A percentile compares a stretch with the other conserved stretches of the same genome.
Conservation (phyloP, 179 eudicot species). For the Corrigiola litoralis region DNA sequence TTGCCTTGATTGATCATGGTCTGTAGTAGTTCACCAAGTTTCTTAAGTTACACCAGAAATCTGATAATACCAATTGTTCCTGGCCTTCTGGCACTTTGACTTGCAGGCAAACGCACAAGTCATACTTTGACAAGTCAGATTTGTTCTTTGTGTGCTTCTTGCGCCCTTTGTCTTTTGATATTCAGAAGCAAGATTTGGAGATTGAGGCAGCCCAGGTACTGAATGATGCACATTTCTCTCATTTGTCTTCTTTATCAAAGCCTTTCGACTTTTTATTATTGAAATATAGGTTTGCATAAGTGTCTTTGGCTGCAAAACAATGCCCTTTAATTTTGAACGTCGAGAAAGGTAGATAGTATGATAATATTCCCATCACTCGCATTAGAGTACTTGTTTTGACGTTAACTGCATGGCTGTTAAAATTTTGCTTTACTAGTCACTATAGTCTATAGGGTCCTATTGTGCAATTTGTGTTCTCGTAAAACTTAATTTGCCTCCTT, state of each 20-base stretch:
- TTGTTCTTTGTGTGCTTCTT: conserved; percentile 53
- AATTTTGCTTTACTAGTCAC: too few relatives aligned
- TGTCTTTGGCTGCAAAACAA: too few relatives aligned
- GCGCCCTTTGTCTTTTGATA: conserved; percentile 42
- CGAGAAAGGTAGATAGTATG: too few relatives aligned
- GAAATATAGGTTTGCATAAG: not conserved
- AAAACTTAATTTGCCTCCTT: too few relatives aligned
- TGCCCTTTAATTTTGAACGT: too few relatives aligned
- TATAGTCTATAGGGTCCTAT: too few relatives aligned
- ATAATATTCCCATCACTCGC: too few relatives aligned
- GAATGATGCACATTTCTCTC: not conserved
- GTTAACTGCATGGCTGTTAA: too few relatives aligned
- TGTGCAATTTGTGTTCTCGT: too few relatives aligned
- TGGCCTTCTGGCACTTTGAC: conserved; percentile 7
- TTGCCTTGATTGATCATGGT: not conserved
- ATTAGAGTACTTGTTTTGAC: too few relatives aligned
- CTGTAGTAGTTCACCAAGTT: not conserved
- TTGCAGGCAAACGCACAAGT: conserved; percentile 51
- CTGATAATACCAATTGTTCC: conserved; percentile 3
- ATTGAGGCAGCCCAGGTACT: conserved; percentile 55
- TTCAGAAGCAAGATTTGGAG: conserved; percentile 55
- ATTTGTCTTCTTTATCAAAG: not conserved
- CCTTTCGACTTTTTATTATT: not conserved
- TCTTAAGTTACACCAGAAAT: not conserved
- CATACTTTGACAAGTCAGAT: conserved; percentile 51